phyloP scores from a whole-genome alignment of 1,284 basidiomycete genomes.

The Volvariella volvacea region DNA sequence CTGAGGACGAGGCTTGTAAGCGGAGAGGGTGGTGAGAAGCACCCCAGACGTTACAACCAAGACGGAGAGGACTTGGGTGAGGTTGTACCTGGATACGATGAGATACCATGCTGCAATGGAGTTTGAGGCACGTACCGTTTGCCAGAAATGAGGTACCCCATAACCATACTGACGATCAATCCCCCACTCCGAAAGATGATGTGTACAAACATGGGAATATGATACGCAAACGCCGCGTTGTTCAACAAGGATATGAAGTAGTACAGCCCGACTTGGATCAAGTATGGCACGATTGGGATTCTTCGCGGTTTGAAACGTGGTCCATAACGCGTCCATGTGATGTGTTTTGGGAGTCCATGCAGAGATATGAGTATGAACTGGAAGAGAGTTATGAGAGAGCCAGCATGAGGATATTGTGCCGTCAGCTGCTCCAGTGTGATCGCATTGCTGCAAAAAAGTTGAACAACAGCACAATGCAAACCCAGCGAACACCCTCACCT shows the following conservation, averaged over 20 bases:
- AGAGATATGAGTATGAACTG: conserved; percentile 78
- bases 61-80: conserved; percentile 66
- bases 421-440: conserved; percentile 66
- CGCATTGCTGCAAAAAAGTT: conserved; percentile 50
- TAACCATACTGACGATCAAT: conserved; percentile 72
- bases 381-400: conserved; percentile 78
- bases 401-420: conserved; percentile 53
- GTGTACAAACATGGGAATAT: conserved; percentile 88
- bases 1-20: conserved; percentile 29
- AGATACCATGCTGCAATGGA: neutral
- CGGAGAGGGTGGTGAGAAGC: conserved; percentile 77
- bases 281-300: conserved; percentile 73
- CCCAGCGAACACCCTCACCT: conserved; percentile 35
- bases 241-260: conserved; percentile 80
- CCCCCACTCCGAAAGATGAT: conserved; percentile 94
- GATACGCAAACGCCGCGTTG: conserved; percentile 84
- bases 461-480: neutral
- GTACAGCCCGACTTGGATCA: conserved; percentile 81
- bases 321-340: conserved; percentile 36
- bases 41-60: conserved; percentile 79
- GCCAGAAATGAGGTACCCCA: conserved; percentile 59
- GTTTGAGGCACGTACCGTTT: conserved; percentile 40
- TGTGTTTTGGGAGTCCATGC: conserved; percentile 55
- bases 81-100: conserved; percentile 51
- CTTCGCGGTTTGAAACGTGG: conserved; percentile 51